Evolutionary conservation across 768 basidiomycete species (phyloP), one percentile per base, ranked within the genome.

Genomic region (Suillus hirtellus): DNA sequence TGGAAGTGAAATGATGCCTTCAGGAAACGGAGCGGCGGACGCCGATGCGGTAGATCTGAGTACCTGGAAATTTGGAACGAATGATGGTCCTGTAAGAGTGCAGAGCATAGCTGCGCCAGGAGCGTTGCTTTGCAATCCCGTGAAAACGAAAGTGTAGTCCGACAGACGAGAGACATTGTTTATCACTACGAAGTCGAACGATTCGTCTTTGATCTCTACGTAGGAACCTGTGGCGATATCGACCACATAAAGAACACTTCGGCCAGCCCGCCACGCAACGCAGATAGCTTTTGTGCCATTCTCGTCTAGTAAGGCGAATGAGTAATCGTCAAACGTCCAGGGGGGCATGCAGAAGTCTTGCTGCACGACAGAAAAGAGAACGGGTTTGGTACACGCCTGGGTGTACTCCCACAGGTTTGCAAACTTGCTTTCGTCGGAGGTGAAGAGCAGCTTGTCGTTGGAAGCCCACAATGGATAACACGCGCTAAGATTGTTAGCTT

Each of bases 361-460:
- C 4, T 11, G 15, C 21, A 72, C 44, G 17, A 84, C 69, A 1
- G 85, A 71, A 0, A 73, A 63, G 7, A 79, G 71, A 19, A 58
- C 56, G 24, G 55, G 62, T 24, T 61, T 53, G 11, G 74, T 71
- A 17, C 75, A 74, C 10, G 66, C 58, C 3, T 59, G 37, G 2
- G 54, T 61, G 50, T 54, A 66, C 31, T 65, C 60, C 56, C 60
- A 66, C 0, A 71, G 88, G 67, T 92, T 89, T 63, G 82, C 79
- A 70, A 80, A 92, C 17, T 84, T 83, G 7, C 80, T 80, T 49
- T 75, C 73, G 63, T 92, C 91, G 40, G 78, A 79, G 12, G 81
- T 83, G 71, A 86, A 90, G 31, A 88, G 72, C 11, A 93, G 77
- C 0, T 71, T 78, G 15, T 83, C 79, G 65, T 86, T 77, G 31